Evolutionary conservation across 2,329 filamentous ascomycete genomes (phyloP), one percentile per base, ranked within the genome.

Genomic region (Fusarium tricinctum): DNA sequence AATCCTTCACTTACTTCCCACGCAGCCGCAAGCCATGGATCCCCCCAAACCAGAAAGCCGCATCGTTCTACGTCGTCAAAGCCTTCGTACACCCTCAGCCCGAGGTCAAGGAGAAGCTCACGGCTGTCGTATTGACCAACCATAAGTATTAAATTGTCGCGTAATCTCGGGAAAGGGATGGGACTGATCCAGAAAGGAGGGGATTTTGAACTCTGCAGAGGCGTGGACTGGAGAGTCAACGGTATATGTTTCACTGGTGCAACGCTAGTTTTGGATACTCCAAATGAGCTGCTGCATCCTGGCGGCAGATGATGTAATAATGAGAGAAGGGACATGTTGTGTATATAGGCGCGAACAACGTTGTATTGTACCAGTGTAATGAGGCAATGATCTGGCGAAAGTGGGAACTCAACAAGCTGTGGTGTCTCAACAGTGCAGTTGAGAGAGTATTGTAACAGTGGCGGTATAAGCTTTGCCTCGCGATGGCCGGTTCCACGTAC

Each of bases 1-100:
- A 50, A 50, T 8, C 47, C 47, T 23, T 50, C 47, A 12, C 47
- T 50, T 7, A 50, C 33, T 50, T 50, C 47, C 47, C 47, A 50
- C 17, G 30, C n/a, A 5, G 22, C 7, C 20, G 47, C 33, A 39
- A 50, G 33, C 47, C 47, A 50, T 5, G 47, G 33, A 19, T 39
- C 2, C 3, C 47, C 47, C 33, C 47, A 50, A 4, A 50, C 47
- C 8, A 50, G 47, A n/a, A 50, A 50, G n/a, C 47, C 47, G 8
- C 47, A 50, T 8, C 22, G 20, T 28, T 50, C 47, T 15, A 6
- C 39, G 17, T 39, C 22, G 8, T 50, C 7, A 8, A 50, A 50
- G 0, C 47, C 47, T 20, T 50, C 33, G 2, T 50, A 50, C n/a
- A 50, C 33, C 14, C 33, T 38, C n/a, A 50, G 2, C 2, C 47